These are phyloP conservation scores for Auxenochlorella protothecoides DNA, from an alignment of 139 green algal genomes.

Conservation along the genomic window DNA sequence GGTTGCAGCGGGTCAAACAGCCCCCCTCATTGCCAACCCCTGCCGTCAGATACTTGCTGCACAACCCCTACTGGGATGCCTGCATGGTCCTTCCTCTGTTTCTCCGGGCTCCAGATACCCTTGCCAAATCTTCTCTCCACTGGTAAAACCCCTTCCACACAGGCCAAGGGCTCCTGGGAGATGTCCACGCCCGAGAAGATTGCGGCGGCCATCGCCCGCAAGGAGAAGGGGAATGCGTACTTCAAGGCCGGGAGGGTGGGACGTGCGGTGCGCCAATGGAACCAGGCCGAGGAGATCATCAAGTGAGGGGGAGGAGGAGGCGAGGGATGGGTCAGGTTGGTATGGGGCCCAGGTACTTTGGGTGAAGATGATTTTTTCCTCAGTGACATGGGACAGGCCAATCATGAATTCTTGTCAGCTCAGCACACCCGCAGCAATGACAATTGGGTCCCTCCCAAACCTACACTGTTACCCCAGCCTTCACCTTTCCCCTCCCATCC, in stretches of 20 bases:
- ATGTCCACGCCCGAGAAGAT: slow-evolving; percentile 84
- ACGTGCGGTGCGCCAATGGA: slow-evolving; percentile 60
- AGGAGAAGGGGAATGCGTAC: slow-evolving; percentile 81
- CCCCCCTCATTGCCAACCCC: too few relatives aligned
- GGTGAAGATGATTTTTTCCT: not conserved
- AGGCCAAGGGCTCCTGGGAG: slow-evolving; percentile 88
- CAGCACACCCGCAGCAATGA: too few relatives aligned
- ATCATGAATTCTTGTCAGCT: not conserved
- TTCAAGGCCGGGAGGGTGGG: slow-evolving; percentile 75
- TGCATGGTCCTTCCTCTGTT: too few relatives aligned
- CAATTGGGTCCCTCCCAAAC: too few relatives aligned
- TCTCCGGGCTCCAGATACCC: too few relatives aligned
- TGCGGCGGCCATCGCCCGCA: slow-evolving; percentile 37
- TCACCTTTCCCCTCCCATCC: not conserved
- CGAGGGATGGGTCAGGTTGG: not conserved
- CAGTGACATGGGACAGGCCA: not conserved
- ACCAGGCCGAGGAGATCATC: slow-evolving; percentile 37
- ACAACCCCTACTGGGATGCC: too few relatives aligned
- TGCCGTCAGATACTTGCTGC: too few relatives aligned
- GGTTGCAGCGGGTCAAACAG: not conserved
- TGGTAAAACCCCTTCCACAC: not conserved
- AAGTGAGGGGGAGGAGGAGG: slow-evolving; percentile 22
- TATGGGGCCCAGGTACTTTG: not conserved
- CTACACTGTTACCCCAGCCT: not conserved
- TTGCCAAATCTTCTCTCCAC: too few relatives aligned